Evolutionary conservation across 2,329 filamentous ascomycete species (phyloP), one percentile per base, ranked within the genome.

Genomic region (Aspergillus melleus): DNA sequence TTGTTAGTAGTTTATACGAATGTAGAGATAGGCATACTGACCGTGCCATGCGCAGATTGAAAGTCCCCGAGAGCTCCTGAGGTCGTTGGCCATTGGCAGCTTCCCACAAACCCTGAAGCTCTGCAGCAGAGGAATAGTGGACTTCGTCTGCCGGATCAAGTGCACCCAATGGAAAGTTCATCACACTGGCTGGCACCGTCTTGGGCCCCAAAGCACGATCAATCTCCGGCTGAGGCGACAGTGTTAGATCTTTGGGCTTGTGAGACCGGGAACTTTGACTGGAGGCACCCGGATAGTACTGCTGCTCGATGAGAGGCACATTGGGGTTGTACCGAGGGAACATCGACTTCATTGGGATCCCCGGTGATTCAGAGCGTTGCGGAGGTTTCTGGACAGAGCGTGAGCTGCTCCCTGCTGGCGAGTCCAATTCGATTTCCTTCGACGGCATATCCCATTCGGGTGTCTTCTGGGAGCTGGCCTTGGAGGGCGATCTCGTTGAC

Each of bases 241-340:
- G 57, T 8, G 68, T 72, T n/a, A 73, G 70, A 24, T 63, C 57
- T 62, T 70, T 68, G 59, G 29, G 66, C 50, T 52, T 63, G 52
- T 51, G 57, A 26, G 39, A 60, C 57, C 49, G 64, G 57, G 22
- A 62, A 46, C 14, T 52, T 52, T 64, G 60, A 29, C 54, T 58
- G 20, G 68, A 58, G 10, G 66, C 59, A 36, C 70, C 70, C 9
- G 74, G 72, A 50, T 70, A 73, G 60, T 78, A 77, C 9, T 68
- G 64, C 59, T 80, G 78, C 57, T 75, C 70, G 30, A 60, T 69
- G 39, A 76, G 65, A 16, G 76, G 70, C 1, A 76, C 24, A 14
- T 73, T 70, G 1, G 76, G 74, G 60, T 81, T 70, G 60, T 79
- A 79, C 10, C 68, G 75, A 8, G 79, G 79, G 60, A 81, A 80